phyloP scores from a whole-genome alignment of 1,284 basidiomycete genomes.

The Apiotrichum laibachii region DNA sequence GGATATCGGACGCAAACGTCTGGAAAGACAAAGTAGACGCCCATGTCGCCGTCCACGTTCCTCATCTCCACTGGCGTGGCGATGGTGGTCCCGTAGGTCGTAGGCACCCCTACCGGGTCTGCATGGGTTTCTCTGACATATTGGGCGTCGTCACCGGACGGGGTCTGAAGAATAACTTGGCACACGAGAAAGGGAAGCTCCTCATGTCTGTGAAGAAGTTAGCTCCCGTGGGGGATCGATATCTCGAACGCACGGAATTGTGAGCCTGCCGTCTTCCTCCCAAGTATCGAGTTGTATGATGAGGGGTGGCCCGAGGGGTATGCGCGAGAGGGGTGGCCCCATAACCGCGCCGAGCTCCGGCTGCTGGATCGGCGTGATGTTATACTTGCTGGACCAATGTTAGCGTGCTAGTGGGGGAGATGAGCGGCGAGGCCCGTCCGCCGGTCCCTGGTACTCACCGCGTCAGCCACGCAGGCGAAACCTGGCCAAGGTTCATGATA shows the following conservation, averaged over 20 bases:
- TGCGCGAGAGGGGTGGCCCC: constrained; percentile 67
- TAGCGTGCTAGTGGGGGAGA: neutral
- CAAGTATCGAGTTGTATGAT: constrained; percentile 72
- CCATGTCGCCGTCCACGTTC: constrained; percentile 70
- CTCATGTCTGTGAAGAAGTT: constrained; percentile 56
- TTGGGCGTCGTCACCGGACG: constrained; percentile 36
- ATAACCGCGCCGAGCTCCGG: constrained; percentile 76
- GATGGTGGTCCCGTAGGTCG: constrained; percentile 79
- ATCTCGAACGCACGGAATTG: constrained; percentile 53
- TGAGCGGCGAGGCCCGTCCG: neutral
- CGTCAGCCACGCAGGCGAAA: neutral
- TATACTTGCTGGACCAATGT: constrained; percentile 31
- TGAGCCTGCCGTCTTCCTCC: constrained; percentile 53
- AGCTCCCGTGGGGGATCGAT: neutral
- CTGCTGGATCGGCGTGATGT: constrained; percentile 63
- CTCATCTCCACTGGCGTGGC: constrained; percentile 72
- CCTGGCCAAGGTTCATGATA: constrained; percentile 5
- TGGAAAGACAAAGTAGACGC: constrained; percentile 82
- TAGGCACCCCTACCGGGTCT: constrained; percentile 32
- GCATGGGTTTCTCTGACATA: constrained; percentile 20
- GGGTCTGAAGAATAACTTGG: constrained; percentile 62
- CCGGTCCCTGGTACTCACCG: neutral
- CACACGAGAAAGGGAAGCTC: constrained; percentile 80
- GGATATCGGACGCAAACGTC: constrained; percentile 77
- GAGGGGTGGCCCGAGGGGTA: constrained; percentile 75